Conservation (phyloP, 2,329 filamentous ascomycete genomes). For the Pyrenophora graminea region DNA sequence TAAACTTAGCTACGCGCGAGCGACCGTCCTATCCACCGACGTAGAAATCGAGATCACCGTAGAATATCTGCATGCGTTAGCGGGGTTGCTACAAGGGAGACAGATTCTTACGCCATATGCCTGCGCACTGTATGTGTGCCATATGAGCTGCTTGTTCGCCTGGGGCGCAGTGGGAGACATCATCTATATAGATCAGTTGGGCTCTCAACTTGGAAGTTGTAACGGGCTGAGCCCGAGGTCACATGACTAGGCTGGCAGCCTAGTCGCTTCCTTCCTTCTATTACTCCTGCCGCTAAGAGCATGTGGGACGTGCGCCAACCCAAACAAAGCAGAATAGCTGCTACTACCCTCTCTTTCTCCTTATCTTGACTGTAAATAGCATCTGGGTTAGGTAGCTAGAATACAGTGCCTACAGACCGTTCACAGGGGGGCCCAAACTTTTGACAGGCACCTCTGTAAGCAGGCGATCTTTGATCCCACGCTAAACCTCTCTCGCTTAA, state of each 20-base stretch:
- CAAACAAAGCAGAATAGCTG: too few relatives aligned
- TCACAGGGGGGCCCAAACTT: not conserved
- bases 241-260: too few relatives aligned
- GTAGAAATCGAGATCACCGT: constrained; percentile 59
- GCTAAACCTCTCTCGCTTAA: too few relatives aligned
- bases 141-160: constrained; percentile 54
- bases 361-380: not conserved
- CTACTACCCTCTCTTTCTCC: not conserved
- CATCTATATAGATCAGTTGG: constrained; percentile 40
- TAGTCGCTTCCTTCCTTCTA: too few relatives aligned
- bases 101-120: constrained; percentile 49
- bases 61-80: constrained; percentile 48
- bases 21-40: constrained; percentile 57
- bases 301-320: too few relatives aligned
- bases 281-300: too few relatives aligned
- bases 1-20: constrained; percentile 45
- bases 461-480: too few relatives aligned
- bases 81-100: not conserved
- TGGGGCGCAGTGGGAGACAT: constrained; percentile 53
- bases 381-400: not conserved
- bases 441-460: too few relatives aligned
- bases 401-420: not conserved
- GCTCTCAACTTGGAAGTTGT: too few relatives aligned
- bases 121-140: constrained; percentile 56
- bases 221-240: too few relatives aligned